phyloP scores from a whole-genome alignment of 2,329 filamentous ascomycete genomes.

The Truncatella angustata region DNA sequence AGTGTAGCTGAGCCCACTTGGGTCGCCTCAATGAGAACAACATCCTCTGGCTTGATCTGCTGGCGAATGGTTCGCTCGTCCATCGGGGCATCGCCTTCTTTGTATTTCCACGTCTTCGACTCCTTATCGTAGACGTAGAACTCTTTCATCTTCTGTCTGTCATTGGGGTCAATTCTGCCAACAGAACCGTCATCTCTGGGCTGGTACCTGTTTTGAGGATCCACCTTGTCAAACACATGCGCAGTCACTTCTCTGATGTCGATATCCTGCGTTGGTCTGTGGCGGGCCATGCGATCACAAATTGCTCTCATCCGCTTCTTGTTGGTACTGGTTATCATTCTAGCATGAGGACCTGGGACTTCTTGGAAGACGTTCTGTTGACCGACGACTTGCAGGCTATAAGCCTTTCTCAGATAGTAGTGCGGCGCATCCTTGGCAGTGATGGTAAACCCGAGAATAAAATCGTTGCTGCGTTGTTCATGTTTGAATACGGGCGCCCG shows the following conservation, averaged over 20 bases:
- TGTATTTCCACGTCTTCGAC: slow-evolving; percentile 81
- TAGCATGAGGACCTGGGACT: slow-evolving; percentile 87
- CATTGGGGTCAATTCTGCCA: slow-evolving; percentile 7
- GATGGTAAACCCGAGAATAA: slow-evolving; percentile 78
- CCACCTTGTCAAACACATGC: slow-evolving; percentile 89
- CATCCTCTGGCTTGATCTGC: slow-evolving; percentile 94
- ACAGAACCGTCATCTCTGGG: neutral
- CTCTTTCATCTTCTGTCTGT: slow-evolving; percentile 83
- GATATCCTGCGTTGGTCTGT: slow-evolving; percentile 66
- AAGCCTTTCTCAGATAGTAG: slow-evolving; percentile 85
- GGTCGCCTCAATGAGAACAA: slow-evolving; percentile 94
- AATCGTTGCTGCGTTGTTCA: slow-evolving; percentile 73
- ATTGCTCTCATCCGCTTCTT: slow-evolving; percentile 98
- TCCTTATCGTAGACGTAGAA: slow-evolving; percentile 91
- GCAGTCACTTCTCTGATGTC: slow-evolving; percentile 83
- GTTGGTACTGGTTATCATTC: slow-evolving; percentile 93
- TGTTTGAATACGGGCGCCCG: slow-evolving; percentile 93
- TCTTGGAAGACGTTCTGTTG: slow-evolving; percentile 92
- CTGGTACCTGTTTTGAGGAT: slow-evolving; percentile 70
- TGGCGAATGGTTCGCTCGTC: slow-evolving; percentile 78
- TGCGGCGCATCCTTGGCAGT: slow-evolving; percentile 75
- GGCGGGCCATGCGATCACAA: slow-evolving; percentile 82
- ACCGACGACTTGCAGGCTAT: slow-evolving; percentile 86
- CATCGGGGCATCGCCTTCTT: slow-evolving; percentile 69
- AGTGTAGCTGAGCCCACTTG: slow-evolving; percentile 91